These are phyloP conservation scores for Phytophthora melonis DNA, from an alignment of 352 stramenopile genomes.

Conservation along the genomic window DNA sequence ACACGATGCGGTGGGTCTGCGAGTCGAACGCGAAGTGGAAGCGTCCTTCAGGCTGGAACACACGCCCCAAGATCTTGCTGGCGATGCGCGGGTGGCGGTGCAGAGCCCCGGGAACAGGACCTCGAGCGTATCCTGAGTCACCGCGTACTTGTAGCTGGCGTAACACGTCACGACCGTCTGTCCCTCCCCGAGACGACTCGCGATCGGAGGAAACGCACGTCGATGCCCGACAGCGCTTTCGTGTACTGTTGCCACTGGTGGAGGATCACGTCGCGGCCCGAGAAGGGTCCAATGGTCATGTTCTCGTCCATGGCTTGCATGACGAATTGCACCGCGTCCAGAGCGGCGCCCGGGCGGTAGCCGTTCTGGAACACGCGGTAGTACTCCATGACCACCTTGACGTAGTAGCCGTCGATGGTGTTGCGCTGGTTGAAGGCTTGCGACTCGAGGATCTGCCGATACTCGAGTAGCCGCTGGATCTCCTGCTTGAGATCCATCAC, in stretches of 20 bases:
- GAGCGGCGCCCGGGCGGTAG: slow-evolving; percentile 36
- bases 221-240: slow-evolving; percentile 42
- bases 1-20: slow-evolving; percentile 44
- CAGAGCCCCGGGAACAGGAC: slow-evolving; percentile 60
- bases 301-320: slow-evolving; percentile 57
- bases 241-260: slow-evolving; percentile 67
- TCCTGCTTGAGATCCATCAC: slow-evolving; percentile 55
- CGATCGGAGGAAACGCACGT: slow-evolving; percentile 49
- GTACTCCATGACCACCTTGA: slow-evolving; percentile 64
- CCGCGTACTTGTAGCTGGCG: slow-evolving; percentile 49
- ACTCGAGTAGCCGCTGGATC: slow-evolving; percentile 48
- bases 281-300: slow-evolving; percentile 51
- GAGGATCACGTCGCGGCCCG: slow-evolving; percentile 54
- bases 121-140: slow-evolving; percentile 56
- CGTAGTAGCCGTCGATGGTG: slow-evolving; percentile 53
- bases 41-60: slow-evolving; percentile 39
- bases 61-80: slow-evolving; percentile 40
- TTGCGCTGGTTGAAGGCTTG: slow-evolving; percentile 52
- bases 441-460: slow-evolving; percentile 39
- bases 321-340: slow-evolving; percentile 51
- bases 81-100: slow-evolving; percentile 33
- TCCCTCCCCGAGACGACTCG: slow-evolving; percentile 27
- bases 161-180: slow-evolving; percentile 49
- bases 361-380: slow-evolving; percentile 66
- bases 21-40: slow-evolving; percentile 63